Base-by-base conservation (phyloP, 768 basidiomycete genomes). In the Mycena vitilis region DNA sequence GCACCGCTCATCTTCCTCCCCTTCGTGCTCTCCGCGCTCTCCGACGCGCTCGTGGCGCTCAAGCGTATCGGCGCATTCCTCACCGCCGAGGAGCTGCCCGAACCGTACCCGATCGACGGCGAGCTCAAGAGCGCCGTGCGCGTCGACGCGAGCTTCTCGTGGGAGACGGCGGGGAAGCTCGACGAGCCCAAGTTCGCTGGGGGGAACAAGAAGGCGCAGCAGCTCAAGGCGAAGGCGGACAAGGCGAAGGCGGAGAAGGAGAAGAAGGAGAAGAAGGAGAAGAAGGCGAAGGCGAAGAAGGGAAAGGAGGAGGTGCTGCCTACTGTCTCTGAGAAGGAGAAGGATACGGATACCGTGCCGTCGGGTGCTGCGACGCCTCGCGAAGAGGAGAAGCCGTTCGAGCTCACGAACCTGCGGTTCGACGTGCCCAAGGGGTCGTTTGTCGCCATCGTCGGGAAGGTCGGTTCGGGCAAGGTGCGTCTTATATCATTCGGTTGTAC, bases 361-460 rank as follows among this genome's bases (percentile, higher is more conserved):
- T 67, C 54, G 59, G 74, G 36, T 51, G 72, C 65, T 54, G 73
- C 13, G 62, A 71, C 70, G 42, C 72, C 56, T 22, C 51, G 63
- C 44, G 72, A 66, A 55, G 84, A 86, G 48, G 84, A 86, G 63
- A 81, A 80, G 63, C 88, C 88, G 0, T 91, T 90, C 68, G 79
- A 82, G 60, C 74, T 91, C 56, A 80, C 78, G 48, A 77, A 83
- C 67, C 74, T 91, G 60, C 80, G 83, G 61, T 68, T 90, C 40
- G 72, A 74, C 52, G 75, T 89, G 47, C 82, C 82, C 2, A 82
- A 78, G 65, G 91, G 92, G 16, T 80, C 89, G 38, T 87, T 93
- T 38, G 82, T 92, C 9, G 90, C 88, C 1, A 87, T 94, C 34
- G 89, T 94, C n/a, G 93, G 93, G 18, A 83, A 86, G 12, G 89